Evolutionary conservation across 768 basidiomycete genomes (phyloP).

Genomic region (Lentinus brumalis): DNA sequence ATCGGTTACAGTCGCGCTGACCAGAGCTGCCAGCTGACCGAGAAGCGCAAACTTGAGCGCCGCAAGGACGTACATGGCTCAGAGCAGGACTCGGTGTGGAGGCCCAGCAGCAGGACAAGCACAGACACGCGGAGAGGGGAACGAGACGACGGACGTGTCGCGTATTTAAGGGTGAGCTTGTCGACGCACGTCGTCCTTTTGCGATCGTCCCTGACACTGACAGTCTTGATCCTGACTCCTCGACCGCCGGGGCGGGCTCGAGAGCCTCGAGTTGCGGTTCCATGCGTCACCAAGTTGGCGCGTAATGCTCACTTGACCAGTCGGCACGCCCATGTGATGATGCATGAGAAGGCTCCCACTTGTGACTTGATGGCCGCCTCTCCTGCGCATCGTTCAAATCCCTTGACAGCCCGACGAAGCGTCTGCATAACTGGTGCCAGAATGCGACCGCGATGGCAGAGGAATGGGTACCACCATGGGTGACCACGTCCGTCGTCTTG

Average conservation of each 20-base stretch:
- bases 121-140: neutral
- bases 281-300: neutral
- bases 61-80: constrained; percentile 9
- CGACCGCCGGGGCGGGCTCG: constrained; percentile 5
- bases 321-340: constrained; percentile 8
- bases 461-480: too few species aligned
- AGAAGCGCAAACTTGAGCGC: constrained; percentile 10
- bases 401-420: too few species aligned
- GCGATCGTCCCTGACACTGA: neutral
- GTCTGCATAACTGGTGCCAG: too few species aligned
- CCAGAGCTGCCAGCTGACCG: constrained; percentile 8
- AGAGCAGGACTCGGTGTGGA: neutral
- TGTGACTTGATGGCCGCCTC: constrained; percentile 6
- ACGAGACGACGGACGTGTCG: neutral
- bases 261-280: constrained; percentile 5
- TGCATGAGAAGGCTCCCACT: neutral
- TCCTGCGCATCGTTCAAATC: neutral
- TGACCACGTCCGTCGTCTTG: too few species aligned
- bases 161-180: too few species aligned
- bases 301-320: constrained; percentile 13
- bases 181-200: too few species aligned
- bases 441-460: too few species aligned
- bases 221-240: neutral
- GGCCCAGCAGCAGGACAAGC: neutral
- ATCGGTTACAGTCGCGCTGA: constrained; percentile 27